These are phyloP conservation scores for Alternaria triticina DNA, from an alignment of 2,329 filamentous ascomycete species.

Conservation along the genomic window DNA sequence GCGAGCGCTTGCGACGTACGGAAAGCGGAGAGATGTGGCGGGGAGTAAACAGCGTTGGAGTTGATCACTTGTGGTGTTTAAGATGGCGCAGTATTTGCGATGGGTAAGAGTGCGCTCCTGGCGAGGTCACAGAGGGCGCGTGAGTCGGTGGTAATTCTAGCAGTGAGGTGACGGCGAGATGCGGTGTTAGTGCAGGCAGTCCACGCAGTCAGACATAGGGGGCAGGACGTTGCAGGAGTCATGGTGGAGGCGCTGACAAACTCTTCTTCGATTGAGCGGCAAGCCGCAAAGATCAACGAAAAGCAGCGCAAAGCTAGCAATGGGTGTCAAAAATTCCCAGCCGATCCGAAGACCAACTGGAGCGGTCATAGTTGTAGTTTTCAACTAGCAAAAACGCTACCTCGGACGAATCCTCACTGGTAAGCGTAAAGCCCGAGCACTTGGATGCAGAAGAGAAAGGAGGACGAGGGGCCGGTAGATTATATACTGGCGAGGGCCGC, in stretches of 20 bases:
- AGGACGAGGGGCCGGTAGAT: constrained; percentile 4
- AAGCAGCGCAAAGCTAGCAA: constrained; percentile 29
- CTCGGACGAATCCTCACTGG: constrained; percentile 89
- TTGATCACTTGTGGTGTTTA: background rate
- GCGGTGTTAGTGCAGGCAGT: background rate
- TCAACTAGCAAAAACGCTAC: constrained; percentile 89
- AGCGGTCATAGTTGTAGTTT: constrained; percentile 82
- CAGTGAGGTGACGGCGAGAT: background rate
- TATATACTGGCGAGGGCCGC: constrained; percentile 8
- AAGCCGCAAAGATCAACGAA: constrained; percentile 40
- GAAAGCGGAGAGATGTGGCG: background rate
- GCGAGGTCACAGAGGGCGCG: background rate
- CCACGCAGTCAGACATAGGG: background rate
- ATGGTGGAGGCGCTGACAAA: background rate
- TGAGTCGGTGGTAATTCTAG: background rate
- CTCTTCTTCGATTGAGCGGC: constrained; percentile 41
- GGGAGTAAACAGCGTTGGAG: background rate
- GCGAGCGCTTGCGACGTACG: background rate
- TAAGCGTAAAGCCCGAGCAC: constrained; percentile 82
- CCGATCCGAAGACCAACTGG: constrained; percentile 71
- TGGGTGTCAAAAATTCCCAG: constrained; percentile 79
- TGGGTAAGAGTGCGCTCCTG: background rate
- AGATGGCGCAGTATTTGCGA: background rate
- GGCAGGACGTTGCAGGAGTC: background rate
- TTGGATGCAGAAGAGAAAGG: constrained; percentile 14